phyloP scores from a whole-genome alignment of 2,329 filamentous ascomycete species.

The Leptosphaerulina australis region DNA sequence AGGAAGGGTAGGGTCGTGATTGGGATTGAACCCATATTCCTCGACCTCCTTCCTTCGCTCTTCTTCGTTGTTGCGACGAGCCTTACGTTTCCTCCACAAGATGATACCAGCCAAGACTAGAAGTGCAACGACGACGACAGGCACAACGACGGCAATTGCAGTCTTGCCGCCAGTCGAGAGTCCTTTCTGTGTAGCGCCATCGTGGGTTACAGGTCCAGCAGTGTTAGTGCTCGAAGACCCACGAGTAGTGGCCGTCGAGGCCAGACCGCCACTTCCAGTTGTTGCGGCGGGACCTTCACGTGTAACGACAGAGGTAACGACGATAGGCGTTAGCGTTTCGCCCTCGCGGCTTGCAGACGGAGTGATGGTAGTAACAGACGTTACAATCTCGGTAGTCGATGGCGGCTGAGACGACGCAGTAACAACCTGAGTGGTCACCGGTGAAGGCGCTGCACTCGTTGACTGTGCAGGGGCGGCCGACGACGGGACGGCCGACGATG shows the following conservation, averaged over 20 bases:
- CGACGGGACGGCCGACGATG: constrained; percentile 17
- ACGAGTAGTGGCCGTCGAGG: constrained; percentile 18
- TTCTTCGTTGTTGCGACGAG: constrained; percentile 82
- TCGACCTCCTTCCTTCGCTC: constrained; percentile 93
- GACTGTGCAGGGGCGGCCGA: constrained; percentile 16
- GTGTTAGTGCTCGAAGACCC: constrained; percentile 19
- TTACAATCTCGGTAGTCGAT: constrained; percentile 24
- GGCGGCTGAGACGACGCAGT: constrained; percentile 35
- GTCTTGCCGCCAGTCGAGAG: constrained; percentile 73
- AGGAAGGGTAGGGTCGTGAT: constrained; percentile 83
- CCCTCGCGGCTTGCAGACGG: constrained; percentile 25
- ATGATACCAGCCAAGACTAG: constrained; percentile 78
- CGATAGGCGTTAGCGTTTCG: constrained; percentile 26
- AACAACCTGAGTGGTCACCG: constrained; percentile 22
- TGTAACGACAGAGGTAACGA: constrained; percentile 26
- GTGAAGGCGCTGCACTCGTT: constrained; percentile 13
- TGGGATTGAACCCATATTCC: constrained; percentile 98
- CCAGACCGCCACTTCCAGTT: constrained; percentile 15
- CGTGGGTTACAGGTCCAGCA: constrained; percentile 20
- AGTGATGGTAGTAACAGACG: constrained; percentile 33
- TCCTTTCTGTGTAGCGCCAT: constrained; percentile 41
- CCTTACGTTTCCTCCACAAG: constrained; percentile 88
- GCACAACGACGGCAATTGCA: constrained; percentile 91
- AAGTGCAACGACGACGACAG: constrained; percentile 84
- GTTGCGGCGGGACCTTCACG: constrained; percentile 12